Conservation (phyloP, 768 basidiomycete genomes). For the Boletus sp. region DNA sequence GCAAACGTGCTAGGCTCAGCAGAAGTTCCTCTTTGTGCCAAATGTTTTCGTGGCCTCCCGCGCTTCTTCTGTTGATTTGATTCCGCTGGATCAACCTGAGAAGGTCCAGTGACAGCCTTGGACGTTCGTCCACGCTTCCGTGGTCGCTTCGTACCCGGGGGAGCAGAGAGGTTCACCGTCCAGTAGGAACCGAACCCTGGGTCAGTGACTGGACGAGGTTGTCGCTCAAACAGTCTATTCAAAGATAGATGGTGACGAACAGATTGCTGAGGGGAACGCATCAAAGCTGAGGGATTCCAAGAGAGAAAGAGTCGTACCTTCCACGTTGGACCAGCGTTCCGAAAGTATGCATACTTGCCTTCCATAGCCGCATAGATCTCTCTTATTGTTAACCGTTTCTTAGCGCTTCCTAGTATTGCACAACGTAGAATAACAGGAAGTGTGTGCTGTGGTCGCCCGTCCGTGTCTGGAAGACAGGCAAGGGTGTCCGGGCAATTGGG, state of each 20-base stretch:
- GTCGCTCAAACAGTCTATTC: slow-evolving; percentile 78
- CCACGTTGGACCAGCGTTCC: slow-evolving; percentile 78
- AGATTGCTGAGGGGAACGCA: slow-evolving; percentile 59
- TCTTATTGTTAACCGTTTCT: slow-evolving; percentile 73
- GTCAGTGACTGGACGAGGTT: slow-evolving; percentile 77
- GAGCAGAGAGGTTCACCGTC: slow-evolving; percentile 85
- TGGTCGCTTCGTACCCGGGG: slow-evolving; percentile 82
- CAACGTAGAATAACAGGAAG: slow-evolving; percentile 83
- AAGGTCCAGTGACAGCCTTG: slow-evolving; percentile 36
- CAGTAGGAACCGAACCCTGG: slow-evolving; percentile 87
- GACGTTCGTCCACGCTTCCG: slow-evolving; percentile 70
- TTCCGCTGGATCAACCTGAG: slow-evolving; percentile 8
- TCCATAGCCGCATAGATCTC: slow-evolving; percentile 89
- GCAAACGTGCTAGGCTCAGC: slow-evolving; percentile 7
- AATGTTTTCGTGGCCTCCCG: slow-evolving; percentile 38
- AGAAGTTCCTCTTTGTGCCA: slow-evolving; percentile 16
- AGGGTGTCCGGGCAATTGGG: slow-evolving; percentile 76
- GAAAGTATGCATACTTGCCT: slow-evolving; percentile 78
- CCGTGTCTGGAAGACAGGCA: slow-evolving; percentile 73
- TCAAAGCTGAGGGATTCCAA: neutral
- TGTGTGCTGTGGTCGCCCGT: slow-evolving; percentile 77
- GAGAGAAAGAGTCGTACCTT: slow-evolving; percentile 49
- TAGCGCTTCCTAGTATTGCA: slow-evolving; percentile 74
- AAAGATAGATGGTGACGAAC: slow-evolving; percentile 82
- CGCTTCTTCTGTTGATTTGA: slow-evolving; percentile 35